These are phyloP conservation scores for Lactarius quietus DNA, from an alignment of 768 basidiomycete species.

Conservation along the genomic window DNA sequence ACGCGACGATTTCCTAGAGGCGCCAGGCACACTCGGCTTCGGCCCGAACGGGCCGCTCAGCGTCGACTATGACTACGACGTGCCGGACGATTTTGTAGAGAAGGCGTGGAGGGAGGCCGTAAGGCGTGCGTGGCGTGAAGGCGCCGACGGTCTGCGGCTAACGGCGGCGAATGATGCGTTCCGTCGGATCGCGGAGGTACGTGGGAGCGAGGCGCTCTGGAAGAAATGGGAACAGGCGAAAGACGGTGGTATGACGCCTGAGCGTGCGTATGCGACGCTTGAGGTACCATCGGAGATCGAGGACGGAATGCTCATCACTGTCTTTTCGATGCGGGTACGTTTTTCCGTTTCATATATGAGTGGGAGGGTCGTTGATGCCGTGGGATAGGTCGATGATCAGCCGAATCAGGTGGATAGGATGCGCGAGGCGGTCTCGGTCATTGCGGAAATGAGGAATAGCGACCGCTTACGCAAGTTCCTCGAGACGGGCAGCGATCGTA, in stretches of 20 bases:
- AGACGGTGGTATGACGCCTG: conserved; percentile 59
- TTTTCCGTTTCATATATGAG: conserved; percentile 24
- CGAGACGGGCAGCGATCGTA: conserved; percentile 70
- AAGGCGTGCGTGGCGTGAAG: conserved; percentile 52
- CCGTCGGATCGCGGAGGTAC: conserved; percentile 60
- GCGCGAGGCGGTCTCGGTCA: conserved; percentile 66
- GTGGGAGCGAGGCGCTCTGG: conserved; percentile 49
- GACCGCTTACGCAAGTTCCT: conserved; percentile 63
- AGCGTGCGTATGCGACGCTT: conserved; percentile 66
- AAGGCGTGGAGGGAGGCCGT: conserved; percentile 64
- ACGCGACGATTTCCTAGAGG: conserved; percentile 47
- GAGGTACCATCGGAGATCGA: conserved; percentile 69
- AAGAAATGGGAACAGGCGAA: conserved; percentile 53
- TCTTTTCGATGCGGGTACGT: conserved; percentile 66
- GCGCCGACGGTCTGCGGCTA: conserved; percentile 42
- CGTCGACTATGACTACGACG: conserved; percentile 68
- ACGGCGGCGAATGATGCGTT: conserved; percentile 64
- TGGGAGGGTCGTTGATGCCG: conserved; percentile 11
- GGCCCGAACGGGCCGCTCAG: conserved; percentile 53
- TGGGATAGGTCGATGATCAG: conserved; percentile 61
- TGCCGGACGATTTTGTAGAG: conserved; percentile 62
- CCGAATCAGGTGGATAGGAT: conserved; percentile 64
- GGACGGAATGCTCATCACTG: conserved; percentile 71
- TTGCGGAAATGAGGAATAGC: conserved; percentile 74
- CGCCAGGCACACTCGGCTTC: conserved; percentile 58